Evolutionary conservation across 1,139 yeast genomes (phyloP).

Genomic region (Taphrina betulina): DNA sequence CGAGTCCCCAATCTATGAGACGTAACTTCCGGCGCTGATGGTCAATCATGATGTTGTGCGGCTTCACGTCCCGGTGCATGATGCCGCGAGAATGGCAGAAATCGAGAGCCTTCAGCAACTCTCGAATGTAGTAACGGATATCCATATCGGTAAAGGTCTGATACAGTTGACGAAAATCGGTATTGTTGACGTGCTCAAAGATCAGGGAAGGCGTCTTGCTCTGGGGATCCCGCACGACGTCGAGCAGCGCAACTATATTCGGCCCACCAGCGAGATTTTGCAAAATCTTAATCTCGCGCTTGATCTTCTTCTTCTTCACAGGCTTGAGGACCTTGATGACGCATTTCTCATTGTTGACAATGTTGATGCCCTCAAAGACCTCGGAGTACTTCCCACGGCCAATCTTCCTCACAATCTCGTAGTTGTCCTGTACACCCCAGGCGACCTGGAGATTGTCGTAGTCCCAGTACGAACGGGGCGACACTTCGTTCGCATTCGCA

Average conservation of each 20-base stretch:
- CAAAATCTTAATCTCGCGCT: constrained; percentile 88
- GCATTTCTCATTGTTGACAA: constrained; percentile 46
- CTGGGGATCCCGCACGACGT: constrained; percentile 84
- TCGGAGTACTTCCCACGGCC: constrained; percentile 98
- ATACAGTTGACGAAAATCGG: constrained; percentile 85
- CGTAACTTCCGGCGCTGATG: constrained; percentile 69
- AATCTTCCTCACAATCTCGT: constrained; percentile 86
- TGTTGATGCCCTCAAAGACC: constrained; percentile 78
- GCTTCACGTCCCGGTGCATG: constrained; percentile 98
- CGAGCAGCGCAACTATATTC: constrained; percentile 75
- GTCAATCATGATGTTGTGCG: constrained; percentile 98
- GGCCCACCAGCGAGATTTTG: constrained; percentile 87
- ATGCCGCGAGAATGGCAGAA: constrained; percentile 96
- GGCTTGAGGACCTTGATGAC: constrained; percentile 96
- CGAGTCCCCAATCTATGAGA: constrained; percentile 97
- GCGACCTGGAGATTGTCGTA: constrained; percentile 60
- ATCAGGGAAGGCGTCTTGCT: constrained; percentile 91
- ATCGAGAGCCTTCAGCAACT: constrained; percentile 84
- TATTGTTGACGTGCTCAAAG: constrained; percentile 85
- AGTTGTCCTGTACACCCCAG: constrained; percentile 70
- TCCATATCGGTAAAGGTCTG: constrained; percentile 85
- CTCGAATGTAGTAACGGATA: constrained; percentile 83
- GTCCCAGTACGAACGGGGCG: constrained; percentile 92
- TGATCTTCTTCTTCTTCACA: constrained; percentile 92
- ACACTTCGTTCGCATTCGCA: constrained; percentile 74